Evolutionary conservation across 2,329 filamentous ascomycete genomes (phyloP).

Genomic region (Juglanconis sp.): DNA sequence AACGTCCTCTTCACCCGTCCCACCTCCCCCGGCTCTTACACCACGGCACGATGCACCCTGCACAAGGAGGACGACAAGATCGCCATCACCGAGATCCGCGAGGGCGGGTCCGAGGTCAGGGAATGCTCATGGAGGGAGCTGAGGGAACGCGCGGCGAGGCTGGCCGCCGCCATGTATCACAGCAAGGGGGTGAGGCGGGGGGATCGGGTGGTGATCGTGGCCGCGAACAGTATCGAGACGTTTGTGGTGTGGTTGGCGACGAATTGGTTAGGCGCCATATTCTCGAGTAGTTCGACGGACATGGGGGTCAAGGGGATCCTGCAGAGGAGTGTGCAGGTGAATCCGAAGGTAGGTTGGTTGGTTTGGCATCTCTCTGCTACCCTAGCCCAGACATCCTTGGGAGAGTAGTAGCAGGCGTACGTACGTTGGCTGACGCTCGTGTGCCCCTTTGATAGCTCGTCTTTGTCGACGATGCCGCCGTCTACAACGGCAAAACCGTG

Average conservation of each 20-base stretch:
- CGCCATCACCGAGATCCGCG: conserved; percentile 69
- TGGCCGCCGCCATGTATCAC: conserved; percentile 63
- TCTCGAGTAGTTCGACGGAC: conserved; percentile 75
- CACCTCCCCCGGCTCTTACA: conserved; percentile 30
- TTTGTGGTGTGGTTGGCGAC: conserved; percentile 68
- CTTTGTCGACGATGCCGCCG: conserved; percentile 77
- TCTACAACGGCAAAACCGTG: conserved; percentile 75
- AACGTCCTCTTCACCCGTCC: conserved; percentile 66
- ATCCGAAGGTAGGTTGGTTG: conserved; percentile 54
- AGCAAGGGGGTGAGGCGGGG: conserved; percentile 64
- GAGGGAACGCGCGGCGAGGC: conserved; percentile 51
- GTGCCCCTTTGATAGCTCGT: conserved; percentile 47
- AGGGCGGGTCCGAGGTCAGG: conserved; percentile 55
- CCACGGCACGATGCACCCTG: conserved; percentile 44
- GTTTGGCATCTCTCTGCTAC: too few species aligned
- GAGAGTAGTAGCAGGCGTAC: too few species aligned
- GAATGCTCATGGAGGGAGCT: conserved; percentile 67
- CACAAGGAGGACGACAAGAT: conserved; percentile 70
- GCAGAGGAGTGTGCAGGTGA: conserved; percentile 70
- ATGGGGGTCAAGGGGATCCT: conserved; percentile 78
- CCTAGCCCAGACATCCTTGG: too few species aligned
- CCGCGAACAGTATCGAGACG: conserved; percentile 72
- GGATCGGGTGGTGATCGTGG: conserved; percentile 73
- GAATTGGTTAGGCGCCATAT: conserved; percentile 69
- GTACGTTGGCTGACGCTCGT: too few species aligned